phyloP scores from a whole-genome alignment of 140 eudicot genomes.

The Erigeron philadelphicus region DNA sequence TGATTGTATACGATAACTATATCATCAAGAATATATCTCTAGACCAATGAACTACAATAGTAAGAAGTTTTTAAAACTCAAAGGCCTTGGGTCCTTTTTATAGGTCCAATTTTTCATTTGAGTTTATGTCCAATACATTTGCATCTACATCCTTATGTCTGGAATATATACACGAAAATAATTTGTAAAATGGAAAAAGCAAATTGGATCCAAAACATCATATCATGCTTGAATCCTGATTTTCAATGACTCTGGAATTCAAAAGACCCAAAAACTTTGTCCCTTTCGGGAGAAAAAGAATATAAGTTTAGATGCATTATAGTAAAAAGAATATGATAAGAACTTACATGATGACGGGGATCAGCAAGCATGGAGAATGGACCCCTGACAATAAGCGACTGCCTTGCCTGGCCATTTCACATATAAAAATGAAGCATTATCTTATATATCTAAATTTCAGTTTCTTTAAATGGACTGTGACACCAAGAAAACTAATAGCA shows the following conservation, averaged over 20 bases:
- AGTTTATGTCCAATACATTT: not conserved
- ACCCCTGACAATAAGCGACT: slow-evolving; percentile 77
- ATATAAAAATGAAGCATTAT: slow-evolving; percentile 12
- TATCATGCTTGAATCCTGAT: not conserved
- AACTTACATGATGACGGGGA: slow-evolving; percentile 92
- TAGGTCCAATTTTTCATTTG: not conserved
- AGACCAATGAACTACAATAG: not conserved
- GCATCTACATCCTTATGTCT: not conserved
- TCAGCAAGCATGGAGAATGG: slow-evolving; percentile 97
- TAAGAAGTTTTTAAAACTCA: not conserved
- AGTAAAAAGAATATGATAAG: slow-evolving; percentile 3
- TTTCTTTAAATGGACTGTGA: not conserved
- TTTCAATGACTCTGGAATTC: not conserved
- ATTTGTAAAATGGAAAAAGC: not conserved
- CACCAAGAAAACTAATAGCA: slow-evolving; percentile 8
- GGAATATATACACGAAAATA: not conserved
- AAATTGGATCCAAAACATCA: not conserved
- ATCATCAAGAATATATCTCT: not conserved
- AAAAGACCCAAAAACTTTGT: not conserved
- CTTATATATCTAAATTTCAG: not conserved
- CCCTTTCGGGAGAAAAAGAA: not conserved
- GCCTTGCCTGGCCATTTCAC: slow-evolving; percentile 64
- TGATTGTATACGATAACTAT: not conserved
- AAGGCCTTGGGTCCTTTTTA: not conserved
- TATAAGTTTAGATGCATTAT: not conserved